A percentile compares a stretch with the other conserved stretches of the same genome.
phyloP scores from a whole-genome alignment of 345 rosid genomes.

The Arabidopsis suecica region DNA sequence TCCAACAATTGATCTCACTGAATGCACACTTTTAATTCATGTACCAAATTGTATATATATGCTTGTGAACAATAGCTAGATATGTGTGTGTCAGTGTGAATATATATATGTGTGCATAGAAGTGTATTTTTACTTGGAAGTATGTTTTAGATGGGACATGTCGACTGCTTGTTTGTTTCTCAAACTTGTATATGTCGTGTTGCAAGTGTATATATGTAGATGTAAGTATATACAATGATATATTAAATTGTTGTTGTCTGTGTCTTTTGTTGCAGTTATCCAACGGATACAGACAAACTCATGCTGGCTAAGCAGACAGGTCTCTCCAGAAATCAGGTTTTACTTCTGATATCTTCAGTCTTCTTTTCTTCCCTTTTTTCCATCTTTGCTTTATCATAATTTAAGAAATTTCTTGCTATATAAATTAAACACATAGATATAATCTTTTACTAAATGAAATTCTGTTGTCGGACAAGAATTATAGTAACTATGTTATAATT shows the following conservation, averaged over 20 bases:
- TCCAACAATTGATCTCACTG: constrained; percentile 8
- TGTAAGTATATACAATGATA: neutral
- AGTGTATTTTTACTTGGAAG: constrained; percentile 38
- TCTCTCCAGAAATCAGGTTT: constrained; percentile 85
- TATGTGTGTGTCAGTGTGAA: neutral
- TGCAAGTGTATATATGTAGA: constrained; percentile 1
- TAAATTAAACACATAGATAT: neutral
- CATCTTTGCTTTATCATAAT: neutral
- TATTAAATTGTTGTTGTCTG: constrained; percentile 27
- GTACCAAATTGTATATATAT: constrained; percentile 8
- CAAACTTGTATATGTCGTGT: constrained; percentile 29
- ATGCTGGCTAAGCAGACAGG: constrained; percentile 95
- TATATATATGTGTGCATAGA: constrained; percentile 18
- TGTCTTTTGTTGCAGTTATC: constrained; percentile 64
- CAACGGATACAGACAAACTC: constrained; percentile 87
- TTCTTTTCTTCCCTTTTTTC: neutral
- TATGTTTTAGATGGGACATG: constrained; percentile 44
- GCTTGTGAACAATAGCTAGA: constrained; percentile 37
- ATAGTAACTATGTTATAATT: neutral
- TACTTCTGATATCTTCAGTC: constrained; percentile 28
- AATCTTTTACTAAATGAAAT: constrained; percentile 5
- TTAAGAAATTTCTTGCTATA: neutral
- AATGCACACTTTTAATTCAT: constrained; percentile 6
- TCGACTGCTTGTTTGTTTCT: constrained; percentile 39
- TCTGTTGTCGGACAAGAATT: neutral